Evolutionary conservation across 768 basidiomycete species (phyloP).

Genomic region (Psilocybe azurescens): DNA sequence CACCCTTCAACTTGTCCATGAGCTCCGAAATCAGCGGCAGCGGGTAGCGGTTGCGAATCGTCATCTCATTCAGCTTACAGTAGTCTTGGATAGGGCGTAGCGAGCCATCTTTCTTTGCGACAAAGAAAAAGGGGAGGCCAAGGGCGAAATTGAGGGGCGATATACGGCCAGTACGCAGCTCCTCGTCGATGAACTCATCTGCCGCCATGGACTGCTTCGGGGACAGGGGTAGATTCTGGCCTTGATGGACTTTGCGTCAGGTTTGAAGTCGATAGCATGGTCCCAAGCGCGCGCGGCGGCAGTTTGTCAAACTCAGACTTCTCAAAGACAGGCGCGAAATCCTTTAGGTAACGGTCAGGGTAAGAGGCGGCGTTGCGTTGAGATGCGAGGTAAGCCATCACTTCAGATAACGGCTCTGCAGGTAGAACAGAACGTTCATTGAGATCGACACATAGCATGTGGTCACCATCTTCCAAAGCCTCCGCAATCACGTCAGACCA

Average conservation of each 20-base stretch:
- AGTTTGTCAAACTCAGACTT: slow-evolving; percentile 17
- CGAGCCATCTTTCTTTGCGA: slow-evolving; percentile 16
- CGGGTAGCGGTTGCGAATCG: slow-evolving; percentile 34
- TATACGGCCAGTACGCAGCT: slow-evolving; percentile 4
- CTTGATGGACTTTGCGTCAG: neutral
- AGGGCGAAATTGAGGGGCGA: slow-evolving; percentile 1
- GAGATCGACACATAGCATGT: neutral
- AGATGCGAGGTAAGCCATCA: neutral
- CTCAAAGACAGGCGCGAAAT: no score
- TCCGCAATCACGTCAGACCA: neutral
- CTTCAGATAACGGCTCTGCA: no score
- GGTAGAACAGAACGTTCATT: neutral
- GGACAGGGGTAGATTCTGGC: slow-evolving; percentile 4
- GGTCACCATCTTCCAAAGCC: neutral
- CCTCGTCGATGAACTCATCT: slow-evolving; percentile 3
- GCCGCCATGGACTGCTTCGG: neutral
- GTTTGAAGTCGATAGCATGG: slow-evolving; percentile 9
- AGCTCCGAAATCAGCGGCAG: slow-evolving; percentile 29
- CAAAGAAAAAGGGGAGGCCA: slow-evolving; percentile 14
- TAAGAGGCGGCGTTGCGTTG: slow-evolving; percentile 6
- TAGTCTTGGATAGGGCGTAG: slow-evolving; percentile 33
- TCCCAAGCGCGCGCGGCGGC: slow-evolving; percentile 1
- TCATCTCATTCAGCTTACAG: slow-evolving; percentile 33
- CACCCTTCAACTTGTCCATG: slow-evolving; percentile 27
- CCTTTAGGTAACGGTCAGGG: slow-evolving; percentile 13